Evolutionary conservation across 495 filamentous ascomycete species (phyloP), one percentile per base, ranked within the genome.

Genomic region (Tuber indicum): DNA sequence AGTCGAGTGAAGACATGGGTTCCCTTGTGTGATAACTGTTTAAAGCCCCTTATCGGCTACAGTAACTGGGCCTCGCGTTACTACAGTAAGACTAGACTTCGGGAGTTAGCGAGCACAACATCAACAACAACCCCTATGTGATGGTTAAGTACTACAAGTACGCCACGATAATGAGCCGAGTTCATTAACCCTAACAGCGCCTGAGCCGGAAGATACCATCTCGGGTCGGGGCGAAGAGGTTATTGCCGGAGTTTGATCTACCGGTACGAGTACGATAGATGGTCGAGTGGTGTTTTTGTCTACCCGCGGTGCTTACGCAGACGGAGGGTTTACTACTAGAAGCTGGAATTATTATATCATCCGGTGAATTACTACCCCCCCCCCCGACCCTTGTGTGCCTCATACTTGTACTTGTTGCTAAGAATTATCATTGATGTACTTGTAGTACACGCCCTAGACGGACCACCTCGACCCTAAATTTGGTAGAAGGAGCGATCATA

Each of bases 221-320:
- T 41, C 73, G 75, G 12, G 36, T 69, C 45, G 62, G 69, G 41
- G 72, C 78, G 42, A 71, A 74, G 69, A 81, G 72, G 47, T 42
- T 72, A 41, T 77, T 82, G 32, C 74, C 78, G 76, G 84, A 88
- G 74, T 91, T 91, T 73, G 32, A 32, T 32, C 32, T 32, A 32
- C 32, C 32, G 32, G 32, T 32, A 32, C 32, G 32, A 32, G 32
- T 32, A 32, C 32, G 32, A 32, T 92, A 4, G 82, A 86, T 47
- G 88, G 86, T 46, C 86, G 89, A 45, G 89, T 91, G 42, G 89
- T 88, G 73, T 83, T 89, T 69, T 88, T 92, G 49, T 91, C 91
- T 0, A 91, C 90, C 39, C 90, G 89, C 36, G 90, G 87, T 14
- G 84, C 32, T 32, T 32, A 32, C 32, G 32, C 32, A 32, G 32